Base-by-base conservation (phyloP, 1,139 yeast species). In the Saccharomyces pastorianus region DNA sequence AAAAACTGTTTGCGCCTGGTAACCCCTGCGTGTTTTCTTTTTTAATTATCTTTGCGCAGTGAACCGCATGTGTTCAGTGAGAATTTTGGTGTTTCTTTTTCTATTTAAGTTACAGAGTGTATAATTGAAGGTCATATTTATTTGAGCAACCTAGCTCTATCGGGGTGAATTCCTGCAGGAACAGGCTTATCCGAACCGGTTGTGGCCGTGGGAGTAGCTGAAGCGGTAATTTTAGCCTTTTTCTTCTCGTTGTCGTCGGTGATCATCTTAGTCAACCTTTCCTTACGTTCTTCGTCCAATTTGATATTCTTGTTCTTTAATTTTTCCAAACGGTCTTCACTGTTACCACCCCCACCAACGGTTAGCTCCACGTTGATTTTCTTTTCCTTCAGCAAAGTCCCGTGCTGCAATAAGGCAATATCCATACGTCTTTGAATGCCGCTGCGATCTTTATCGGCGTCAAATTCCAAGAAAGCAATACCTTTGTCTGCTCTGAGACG, bases 281-380 rank as follows among this genome's bases (percentile, higher is more conserved):
- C 76, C 58, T 72, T 81, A 70, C 87, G 76, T 63, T 89, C 95
- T 46, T 76, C 83, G 47, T 77, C 77, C 61, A 89, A 73, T 64
- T 84, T 85, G 52, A 81, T 86, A 69, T 91, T 90, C 76, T 93
- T 91, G 52, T 79, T 81, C 66, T 81, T 81, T 63, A 93, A 79
- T 72, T 93, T 93, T 50, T 79, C 79, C 56, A 81, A 67, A 62
- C 99, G 77, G 46, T 75, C 77, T 54, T 78, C 77, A 6, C 95
- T 84, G 70, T 91, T 91, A 51, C 99, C 99, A 48, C 99, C 99
- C 49, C 99, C 99, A 52, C 99, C 99, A 50, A 89, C 99, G 1
- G 98, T 93, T 64, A 93, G 78, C 71, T 93, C 99, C 34, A 93
- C 97, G 66, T 93, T 93, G 65, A 93, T 89, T 67, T 83, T 87